These are phyloP conservation scores for Beta vulgaris DNA, from an alignment of 148 eudicot genomes.

Conservation along the genomic window DNA sequence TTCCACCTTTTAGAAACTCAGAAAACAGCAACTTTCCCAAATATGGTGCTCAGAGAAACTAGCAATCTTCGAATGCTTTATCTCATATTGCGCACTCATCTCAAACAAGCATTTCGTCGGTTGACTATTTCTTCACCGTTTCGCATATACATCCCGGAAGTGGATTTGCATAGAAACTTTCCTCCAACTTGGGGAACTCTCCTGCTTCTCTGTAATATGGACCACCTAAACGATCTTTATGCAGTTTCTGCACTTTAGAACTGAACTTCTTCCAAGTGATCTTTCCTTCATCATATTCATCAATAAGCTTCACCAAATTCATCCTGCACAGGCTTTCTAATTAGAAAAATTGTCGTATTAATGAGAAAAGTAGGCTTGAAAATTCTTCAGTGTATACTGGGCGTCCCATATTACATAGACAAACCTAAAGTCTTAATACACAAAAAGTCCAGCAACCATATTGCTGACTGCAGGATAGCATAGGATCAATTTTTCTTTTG, in stretches of 20 bases:
- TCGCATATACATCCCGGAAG: constrained; percentile 93
- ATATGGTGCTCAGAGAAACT: not conserved
- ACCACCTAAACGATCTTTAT: constrained; percentile 61
- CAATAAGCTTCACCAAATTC: constrained; percentile 75
- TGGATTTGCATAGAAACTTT: constrained; percentile 94
- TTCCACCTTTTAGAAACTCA: constrained; percentile 3
- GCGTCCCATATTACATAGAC: not conserved
- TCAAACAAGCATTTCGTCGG: not conserved
- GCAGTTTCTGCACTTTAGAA: constrained; percentile 74
- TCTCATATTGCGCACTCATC: not conserved
- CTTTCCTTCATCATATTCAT: constrained; percentile 66
- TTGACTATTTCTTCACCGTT: constrained; percentile 20
- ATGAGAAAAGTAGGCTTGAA: not conserved
- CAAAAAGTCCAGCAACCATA: not conserved
- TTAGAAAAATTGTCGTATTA: not conserved
- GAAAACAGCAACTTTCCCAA: constrained; percentile 7
- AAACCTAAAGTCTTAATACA: not conserved
- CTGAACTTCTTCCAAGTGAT: constrained; percentile 73
- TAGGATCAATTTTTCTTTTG: no score
- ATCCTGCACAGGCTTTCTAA: constrained; percentile 45
- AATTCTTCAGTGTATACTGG: not conserved
- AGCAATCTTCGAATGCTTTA: not conserved
- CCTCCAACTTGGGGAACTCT: constrained; percentile 91
- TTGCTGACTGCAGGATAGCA: no score
- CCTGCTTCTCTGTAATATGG: constrained; percentile 77